Base-by-base conservation (phyloP, 23 red algal species). In the Cyanidium caldarium region DNA sequence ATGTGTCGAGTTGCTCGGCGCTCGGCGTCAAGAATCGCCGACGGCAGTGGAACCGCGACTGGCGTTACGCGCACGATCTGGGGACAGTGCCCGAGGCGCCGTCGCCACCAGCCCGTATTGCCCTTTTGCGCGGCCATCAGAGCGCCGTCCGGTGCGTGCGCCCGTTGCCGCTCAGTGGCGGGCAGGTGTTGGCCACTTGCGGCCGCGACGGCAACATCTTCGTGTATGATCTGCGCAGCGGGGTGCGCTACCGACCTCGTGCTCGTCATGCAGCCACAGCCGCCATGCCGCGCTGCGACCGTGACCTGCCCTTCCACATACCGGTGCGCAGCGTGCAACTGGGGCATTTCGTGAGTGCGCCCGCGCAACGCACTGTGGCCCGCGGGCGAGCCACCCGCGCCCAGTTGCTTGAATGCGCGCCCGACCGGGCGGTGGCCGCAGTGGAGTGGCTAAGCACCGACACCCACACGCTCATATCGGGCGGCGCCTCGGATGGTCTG, bases 131-230 rank as follows among this genome's bases (percentile, higher is more conserved):
- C 23, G 51, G 51, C 7, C 51, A 61, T 25, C 51, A 61, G 7
- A 28, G 51, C 23, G 51, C 51, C 5, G 51, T 61, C n/a, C 51
- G 51, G 31, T 28, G 23, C 51, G 31, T 61, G 7, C 3, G n/a
- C 5, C 51, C 51, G 51, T 28, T 61, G 10, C 51, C 51, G 23
- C n/a, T 5, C 7, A 25, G 21, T 61, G 51, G 51, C 19, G 51
- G 51, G 19, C 51, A 28, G 3, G 31, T 61, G 7, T 28, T 61
- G 7, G 21, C 10, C 51, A 61, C 51, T 28, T 61, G 51, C 31
- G 51, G 51, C 19, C 51, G 51, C 7, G 51, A 61, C 51, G 51
- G 51, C 10, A 61, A 61, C 51, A 61, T 61, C 23, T 61, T 61
- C 23, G 51, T 61, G 10, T 61, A 61, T 25, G 51, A 61, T 61